Conservation (phyloP, 116 monocot species). For the Phalaenopsis hybrid region DNA sequence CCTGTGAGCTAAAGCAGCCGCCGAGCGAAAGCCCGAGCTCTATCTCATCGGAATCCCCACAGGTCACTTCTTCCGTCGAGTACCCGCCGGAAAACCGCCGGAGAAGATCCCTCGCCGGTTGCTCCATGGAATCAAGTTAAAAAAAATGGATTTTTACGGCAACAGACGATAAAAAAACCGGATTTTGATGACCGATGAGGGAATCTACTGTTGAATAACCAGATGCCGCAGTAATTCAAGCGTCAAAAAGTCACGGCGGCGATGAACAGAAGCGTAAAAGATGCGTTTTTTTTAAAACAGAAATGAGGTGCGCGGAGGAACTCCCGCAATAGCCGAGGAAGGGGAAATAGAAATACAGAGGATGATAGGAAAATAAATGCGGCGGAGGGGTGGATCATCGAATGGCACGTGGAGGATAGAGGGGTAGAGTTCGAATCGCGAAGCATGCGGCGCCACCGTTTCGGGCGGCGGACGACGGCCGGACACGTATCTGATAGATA, state of each 20-base stretch:
- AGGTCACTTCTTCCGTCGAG: background rate
- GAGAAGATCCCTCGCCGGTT: slow-evolving; percentile 32
- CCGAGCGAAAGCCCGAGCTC: slow-evolving; percentile 36
- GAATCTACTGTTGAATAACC: background rate
- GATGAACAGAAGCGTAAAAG: background rate
- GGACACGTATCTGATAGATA: background rate
- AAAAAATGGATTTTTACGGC: too few species aligned
- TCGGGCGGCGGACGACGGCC: background rate
- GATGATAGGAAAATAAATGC: background rate
- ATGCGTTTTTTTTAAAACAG: background rate
- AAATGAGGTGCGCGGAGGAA: background rate
- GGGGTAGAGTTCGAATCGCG: background rate
- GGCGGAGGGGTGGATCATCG: too few species aligned
- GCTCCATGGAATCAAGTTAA: background rate
- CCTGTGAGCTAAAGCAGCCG: slow-evolving; percentile 31
- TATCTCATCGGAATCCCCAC: slow-evolving; percentile 26
- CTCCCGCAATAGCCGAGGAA: background rate
- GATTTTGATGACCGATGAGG: background rate
- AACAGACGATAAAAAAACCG: background rate
- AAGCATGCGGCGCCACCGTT: slow-evolving; percentile 5
- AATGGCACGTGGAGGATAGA: background rate
- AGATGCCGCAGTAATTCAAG: background rate
- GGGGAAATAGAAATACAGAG: background rate
- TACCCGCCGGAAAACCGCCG: slow-evolving; percentile 17
- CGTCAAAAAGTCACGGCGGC: background rate